A percentile compares a stretch with the other conserved stretches of the same genome.
phyloP scores from a whole-genome alignment of 2,329 filamentous ascomycete species.

The Fusarium odoratissimum region DNA sequence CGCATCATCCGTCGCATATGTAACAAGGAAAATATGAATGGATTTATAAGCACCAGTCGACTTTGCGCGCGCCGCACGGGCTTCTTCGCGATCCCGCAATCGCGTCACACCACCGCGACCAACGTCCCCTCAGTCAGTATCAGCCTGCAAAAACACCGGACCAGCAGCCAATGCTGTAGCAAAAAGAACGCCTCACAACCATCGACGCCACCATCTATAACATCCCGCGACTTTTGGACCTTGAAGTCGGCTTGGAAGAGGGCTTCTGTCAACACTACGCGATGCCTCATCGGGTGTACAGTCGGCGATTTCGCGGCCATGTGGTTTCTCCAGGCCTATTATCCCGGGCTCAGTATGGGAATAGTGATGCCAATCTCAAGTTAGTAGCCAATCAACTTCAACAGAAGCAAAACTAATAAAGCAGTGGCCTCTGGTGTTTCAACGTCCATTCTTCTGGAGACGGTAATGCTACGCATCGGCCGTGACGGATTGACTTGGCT shows the following conservation, averaged over 20 bases:
- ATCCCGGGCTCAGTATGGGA: slow-evolving; percentile 59
- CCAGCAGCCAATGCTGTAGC: slow-evolving; percentile 25
- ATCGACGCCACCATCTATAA: neutral
- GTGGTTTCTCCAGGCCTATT: slow-evolving; percentile 64
- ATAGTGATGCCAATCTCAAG: slow-evolving; percentile 65
- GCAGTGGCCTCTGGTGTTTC: slow-evolving; percentile 64
- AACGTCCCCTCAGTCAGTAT: neutral
- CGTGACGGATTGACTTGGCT: slow-evolving; percentile 60
- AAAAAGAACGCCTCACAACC: neutral
- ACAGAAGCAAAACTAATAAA: accelerated
- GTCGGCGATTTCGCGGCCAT: slow-evolving; percentile 66
- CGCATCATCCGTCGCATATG: accelerated
- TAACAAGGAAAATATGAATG: accelerated
- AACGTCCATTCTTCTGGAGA: slow-evolving; percentile 65
- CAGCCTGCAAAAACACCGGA: slow-evolving; percentile 6
- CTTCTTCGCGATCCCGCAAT: neutral
- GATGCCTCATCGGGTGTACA: slow-evolving; percentile 67
- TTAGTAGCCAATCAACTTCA: slow-evolving; percentile 34
- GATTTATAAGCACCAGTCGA: accelerated
- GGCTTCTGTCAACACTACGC: slow-evolving; percentile 65
- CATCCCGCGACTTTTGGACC: slow-evolving; percentile 48
- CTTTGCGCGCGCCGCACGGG: neutral
- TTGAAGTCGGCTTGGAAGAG: slow-evolving; percentile 57
- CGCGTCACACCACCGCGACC: neutral
- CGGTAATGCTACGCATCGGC: slow-evolving; percentile 60